Percentiles rank a stretch among this genome's conserved stretches.
phyloP scores from a whole-genome alignment of 805 yeast species.

The Hanseniaspora lindneri region DNA sequence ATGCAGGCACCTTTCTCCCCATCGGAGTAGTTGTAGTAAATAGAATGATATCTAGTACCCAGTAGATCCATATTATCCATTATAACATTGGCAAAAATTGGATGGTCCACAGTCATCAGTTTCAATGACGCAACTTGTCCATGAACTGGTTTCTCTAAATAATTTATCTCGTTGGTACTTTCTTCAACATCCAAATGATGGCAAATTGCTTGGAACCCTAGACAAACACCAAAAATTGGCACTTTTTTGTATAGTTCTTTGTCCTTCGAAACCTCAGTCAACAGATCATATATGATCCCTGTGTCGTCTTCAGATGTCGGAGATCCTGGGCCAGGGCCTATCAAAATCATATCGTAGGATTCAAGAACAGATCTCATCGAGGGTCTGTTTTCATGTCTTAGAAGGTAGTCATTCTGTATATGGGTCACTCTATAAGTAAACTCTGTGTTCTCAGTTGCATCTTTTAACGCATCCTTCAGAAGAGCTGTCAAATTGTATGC shows the following conservation, averaged over 20 bases:
- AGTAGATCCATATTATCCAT: conserved; percentile 31
- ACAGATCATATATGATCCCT: conserved; percentile 37
- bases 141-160: conserved; percentile 54
- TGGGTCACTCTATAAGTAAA: conserved; percentile 26
- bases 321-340: conserved; percentile 98
- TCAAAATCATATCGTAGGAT: conserved; percentile 59
- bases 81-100: background rate
- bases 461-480: conserved; percentile 36
- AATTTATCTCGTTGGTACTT: conserved; percentile 33
- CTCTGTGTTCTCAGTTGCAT: conserved; percentile 33
- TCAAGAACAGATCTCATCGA: conserved; percentile 29
- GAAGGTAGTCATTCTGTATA: conserved; percentile 44
- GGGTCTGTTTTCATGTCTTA: conserved; percentile 29
- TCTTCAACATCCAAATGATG: conserved; percentile 37
- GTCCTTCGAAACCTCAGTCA: conserved; percentile 12
- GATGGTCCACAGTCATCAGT: conserved; percentile 9
- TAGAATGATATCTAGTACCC: conserved; percentile 81
- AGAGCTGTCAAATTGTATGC: conserved; percentile 56
- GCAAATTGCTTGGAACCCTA: conserved; percentile 83
- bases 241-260: conserved; percentile 21
- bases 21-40: background rate
- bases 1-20: background rate
- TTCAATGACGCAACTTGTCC: conserved; percentile 63
- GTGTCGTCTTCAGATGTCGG: conserved; percentile 76
- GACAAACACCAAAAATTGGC: conserved; percentile 83